Conservation (phyloP, 352 stramenopile species). For the Aphanomyces invadans region DNA sequence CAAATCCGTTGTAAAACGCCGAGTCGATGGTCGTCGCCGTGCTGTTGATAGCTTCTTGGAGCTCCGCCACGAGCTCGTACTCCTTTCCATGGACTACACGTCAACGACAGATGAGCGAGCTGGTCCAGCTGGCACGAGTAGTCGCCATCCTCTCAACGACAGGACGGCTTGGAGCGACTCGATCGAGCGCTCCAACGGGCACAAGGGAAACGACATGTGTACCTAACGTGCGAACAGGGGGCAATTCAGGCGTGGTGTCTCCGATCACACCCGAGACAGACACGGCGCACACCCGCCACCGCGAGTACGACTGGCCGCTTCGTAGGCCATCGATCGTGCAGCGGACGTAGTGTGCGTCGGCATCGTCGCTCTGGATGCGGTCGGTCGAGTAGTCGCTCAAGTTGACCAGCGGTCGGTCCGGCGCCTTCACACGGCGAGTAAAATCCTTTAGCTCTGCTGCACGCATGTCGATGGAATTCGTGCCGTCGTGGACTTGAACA, state of each 20-base stretch:
- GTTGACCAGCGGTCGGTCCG: too few relatives aligned
- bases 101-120: too few relatives aligned
- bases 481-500: slow-evolving; percentile 39
- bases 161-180: too few relatives aligned
- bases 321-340: slow-evolving; percentile 32
- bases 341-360: background rate
- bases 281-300: slow-evolving; percentile 57
- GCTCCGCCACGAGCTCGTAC: slow-evolving; percentile 59
- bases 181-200: too few relatives aligned
- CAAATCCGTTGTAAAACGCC: slow-evolving; percentile 69
- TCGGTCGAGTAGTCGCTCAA: too few relatives aligned
- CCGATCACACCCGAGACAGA: slow-evolving; percentile 48
- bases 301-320: slow-evolving; percentile 53
- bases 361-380: background rate
- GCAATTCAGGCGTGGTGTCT: slow-evolving; percentile 38
- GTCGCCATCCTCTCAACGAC: too few relatives aligned
- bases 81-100: slow-evolving; percentile 48
- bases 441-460: slow-evolving; percentile 47
- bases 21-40: slow-evolving; percentile 60
- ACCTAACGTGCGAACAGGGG: slow-evolving; percentile 61
- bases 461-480: slow-evolving; percentile 36
- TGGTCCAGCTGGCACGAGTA: too few relatives aligned
- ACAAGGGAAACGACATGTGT: too few relatives aligned
- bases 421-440: background rate
- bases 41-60: slow-evolving; percentile 72